Evolutionary conservation across 1,284 basidiomycete species (phyloP).

Genomic region (Megacollybia platyphylla): DNA sequence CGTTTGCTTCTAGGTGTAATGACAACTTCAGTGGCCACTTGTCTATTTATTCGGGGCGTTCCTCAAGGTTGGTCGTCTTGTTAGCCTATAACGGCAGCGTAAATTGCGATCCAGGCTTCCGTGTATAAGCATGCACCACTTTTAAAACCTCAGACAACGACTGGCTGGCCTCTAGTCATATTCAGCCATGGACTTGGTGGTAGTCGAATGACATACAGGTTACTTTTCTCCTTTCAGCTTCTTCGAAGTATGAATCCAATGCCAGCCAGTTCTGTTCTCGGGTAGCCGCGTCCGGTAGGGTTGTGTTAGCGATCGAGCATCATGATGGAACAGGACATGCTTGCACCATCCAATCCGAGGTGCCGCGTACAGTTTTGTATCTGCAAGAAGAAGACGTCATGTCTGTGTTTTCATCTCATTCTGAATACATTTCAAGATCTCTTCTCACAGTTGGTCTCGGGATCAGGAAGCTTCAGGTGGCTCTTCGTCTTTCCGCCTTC

Average conservation of each 20-base stretch:
- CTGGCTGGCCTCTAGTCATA: slow-evolving; percentile 57
- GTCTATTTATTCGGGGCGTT: slow-evolving; percentile 33
- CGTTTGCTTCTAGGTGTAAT: slow-evolving; percentile 17
- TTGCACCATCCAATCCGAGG: slow-evolving; percentile 16
- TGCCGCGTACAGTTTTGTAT: slow-evolving; percentile 24
- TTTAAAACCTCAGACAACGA: slow-evolving; percentile 22
- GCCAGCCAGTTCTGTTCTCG: slow-evolving; percentile 54
- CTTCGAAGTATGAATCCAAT: neutral
- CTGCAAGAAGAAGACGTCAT: slow-evolving; percentile 33
- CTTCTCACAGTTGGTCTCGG: slow-evolving; percentile 14
- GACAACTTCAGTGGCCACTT: slow-evolving; percentile 36
- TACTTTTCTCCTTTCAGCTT: slow-evolving; percentile 5
- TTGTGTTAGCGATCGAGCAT: slow-evolving; percentile 71
- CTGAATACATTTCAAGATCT: neutral
- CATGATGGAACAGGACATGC: slow-evolving; percentile 58
- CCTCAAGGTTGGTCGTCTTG: slow-evolving; percentile 21
- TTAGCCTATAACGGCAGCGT: slow-evolving; percentile 1
- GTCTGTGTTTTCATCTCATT: slow-evolving; percentile 21
- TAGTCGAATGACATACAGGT: slow-evolving; percentile 60
- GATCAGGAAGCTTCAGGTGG: slow-evolving; percentile 12
- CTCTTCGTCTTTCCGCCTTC: slow-evolving; percentile 26
- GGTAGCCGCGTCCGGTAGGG: slow-evolving; percentile 61
- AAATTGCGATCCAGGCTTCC: slow-evolving; percentile 30
- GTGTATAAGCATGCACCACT: slow-evolving; percentile 43
- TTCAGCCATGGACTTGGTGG: slow-evolving; percentile 81